phyloP scores from a whole-genome alignment of 1,284 basidiomycete species.

The Rhodotorula sp. region DNA sequence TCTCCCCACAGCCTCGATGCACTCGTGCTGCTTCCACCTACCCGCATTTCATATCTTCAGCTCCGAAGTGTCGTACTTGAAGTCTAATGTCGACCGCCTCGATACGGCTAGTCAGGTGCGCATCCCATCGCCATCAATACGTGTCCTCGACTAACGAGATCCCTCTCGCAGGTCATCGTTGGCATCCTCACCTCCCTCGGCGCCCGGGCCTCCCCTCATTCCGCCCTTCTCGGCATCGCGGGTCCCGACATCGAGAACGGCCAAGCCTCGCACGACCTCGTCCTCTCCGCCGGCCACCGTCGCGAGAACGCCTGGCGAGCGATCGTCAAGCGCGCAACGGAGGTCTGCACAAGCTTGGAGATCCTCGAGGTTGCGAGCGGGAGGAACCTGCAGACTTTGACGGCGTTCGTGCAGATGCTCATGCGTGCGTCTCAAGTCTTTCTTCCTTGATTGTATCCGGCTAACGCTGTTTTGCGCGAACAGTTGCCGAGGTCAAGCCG shows the following conservation, averaged over 20 bases:
- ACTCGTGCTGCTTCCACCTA: conserved; percentile 40
- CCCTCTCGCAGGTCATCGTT: conserved; percentile 23
- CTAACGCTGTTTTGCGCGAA: no score
- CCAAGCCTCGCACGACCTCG: conserved; percentile 25
- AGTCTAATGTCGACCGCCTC: conserved; percentile 26
- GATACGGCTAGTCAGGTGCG: conserved; percentile 27
- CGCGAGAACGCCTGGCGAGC: conserved; percentile 39
- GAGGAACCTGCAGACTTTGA: conserved; percentile 31
- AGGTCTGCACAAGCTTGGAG: conserved; percentile 28
- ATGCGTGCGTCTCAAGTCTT: conserved; percentile 14
- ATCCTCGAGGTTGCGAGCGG: conserved; percentile 29
- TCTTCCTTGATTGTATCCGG: background rate
- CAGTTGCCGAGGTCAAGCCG: conserved; percentile 35
- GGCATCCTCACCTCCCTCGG: conserved; percentile 36
- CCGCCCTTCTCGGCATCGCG: conserved; percentile 34
- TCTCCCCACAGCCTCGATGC: conserved; percentile 25
- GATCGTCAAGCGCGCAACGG: conserved; percentile 31
- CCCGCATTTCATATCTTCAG: conserved; percentile 34
- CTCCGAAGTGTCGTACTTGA: conserved; percentile 16
- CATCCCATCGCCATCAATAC: no score
- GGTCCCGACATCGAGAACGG: conserved; percentile 35
- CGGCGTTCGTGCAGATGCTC: conserved; percentile 36
- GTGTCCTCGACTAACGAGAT: background rate
- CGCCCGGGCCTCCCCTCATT: conserved; percentile 37
- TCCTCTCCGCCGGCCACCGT: conserved; percentile 29